Conservation (phyloP, 768 basidiomycete genomes). For the Kwoniella shandongensis region DNA sequence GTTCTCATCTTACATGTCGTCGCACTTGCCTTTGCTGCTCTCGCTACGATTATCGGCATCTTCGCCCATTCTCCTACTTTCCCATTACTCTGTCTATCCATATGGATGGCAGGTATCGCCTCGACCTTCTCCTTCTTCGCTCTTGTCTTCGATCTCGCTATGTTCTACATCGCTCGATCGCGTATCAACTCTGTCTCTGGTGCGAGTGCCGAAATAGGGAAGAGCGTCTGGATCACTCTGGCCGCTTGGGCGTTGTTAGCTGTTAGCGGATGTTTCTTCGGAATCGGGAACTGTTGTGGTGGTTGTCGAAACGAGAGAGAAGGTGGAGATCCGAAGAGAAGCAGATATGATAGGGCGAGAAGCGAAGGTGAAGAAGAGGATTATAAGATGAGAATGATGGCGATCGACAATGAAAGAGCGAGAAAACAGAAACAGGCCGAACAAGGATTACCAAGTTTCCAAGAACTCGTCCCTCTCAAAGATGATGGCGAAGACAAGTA, state of each 20-base stretch:
- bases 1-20: slow-evolving; percentile 87
- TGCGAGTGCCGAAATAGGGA: slow-evolving; percentile 78
- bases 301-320: slow-evolving; percentile 35
- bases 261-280: slow-evolving; percentile 85
- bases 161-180: slow-evolving; percentile 85
- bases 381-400: slow-evolving; percentile 50
- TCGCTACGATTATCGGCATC: slow-evolving; percentile 75
- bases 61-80: slow-evolving; percentile 81
- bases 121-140: slow-evolving; percentile 76
- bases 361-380: slow-evolving; percentile 15
- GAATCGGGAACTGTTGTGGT: slow-evolving; percentile 82
- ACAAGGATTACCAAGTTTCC: slow-evolving; percentile 42
- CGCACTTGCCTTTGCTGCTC: slow-evolving; percentile 71
- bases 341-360: slow-evolving; percentile 3
- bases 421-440: slow-evolving; percentile 47
- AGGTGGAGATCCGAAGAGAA: slow-evolving; percentile 32
- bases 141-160: slow-evolving; percentile 86
- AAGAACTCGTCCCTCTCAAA: slow-evolving; percentile 34
- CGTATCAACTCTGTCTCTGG: slow-evolving; percentile 73
- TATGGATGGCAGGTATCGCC: slow-evolving; percentile 62
- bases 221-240: slow-evolving; percentile 48
- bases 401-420: slow-evolving; percentile 34
- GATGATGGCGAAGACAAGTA: slow-evolving; percentile 42
- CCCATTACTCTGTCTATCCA: slow-evolving; percentile 58
- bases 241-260: slow-evolving; percentile 47